These are phyloP conservation scores for Coniferiporia sulphurascens DNA, from an alignment of 1,284 basidiomycete genomes.

Conservation along the genomic window DNA sequence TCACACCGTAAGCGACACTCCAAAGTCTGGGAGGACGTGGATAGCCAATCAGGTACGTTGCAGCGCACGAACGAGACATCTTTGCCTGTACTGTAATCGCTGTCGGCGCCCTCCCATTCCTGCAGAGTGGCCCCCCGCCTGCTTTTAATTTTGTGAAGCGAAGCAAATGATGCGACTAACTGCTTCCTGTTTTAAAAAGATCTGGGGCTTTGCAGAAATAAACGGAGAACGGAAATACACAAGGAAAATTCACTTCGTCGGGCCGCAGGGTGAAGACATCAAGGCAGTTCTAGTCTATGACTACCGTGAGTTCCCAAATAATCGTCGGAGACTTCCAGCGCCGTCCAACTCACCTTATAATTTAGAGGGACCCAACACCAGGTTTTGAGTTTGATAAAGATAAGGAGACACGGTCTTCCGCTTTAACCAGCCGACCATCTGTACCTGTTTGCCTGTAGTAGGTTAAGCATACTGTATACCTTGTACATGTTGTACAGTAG, in stretches of 20 bases:
- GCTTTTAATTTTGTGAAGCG: too few species aligned
- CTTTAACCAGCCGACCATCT: too few species aligned
- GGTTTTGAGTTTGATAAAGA: neutral
- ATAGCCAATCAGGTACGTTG: conserved; percentile 46
- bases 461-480: too few species aligned
- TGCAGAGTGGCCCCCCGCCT: too few species aligned
- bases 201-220: conserved; percentile 65
- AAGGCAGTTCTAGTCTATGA: conserved; percentile 60
- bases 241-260: conserved; percentile 62
- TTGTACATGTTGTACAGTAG: too few species aligned
- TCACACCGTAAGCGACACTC: conserved; percentile 47
- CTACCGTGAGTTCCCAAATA: conserved; percentile 39
- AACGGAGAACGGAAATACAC: conserved; percentile 56
- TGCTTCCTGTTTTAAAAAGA: conserved; percentile 32
- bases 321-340: neutral
- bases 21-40: conserved; percentile 49
- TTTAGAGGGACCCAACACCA: conserved; percentile 16
- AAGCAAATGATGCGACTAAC: neutral
- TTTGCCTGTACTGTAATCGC: too few species aligned
- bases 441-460: too few species aligned
- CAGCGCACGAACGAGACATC: too few species aligned
- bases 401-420: neutral
- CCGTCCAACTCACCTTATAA: neutral
- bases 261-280: conserved; percentile 54
- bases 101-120: too few species aligned